phyloP scores from a whole-genome alignment of 345 rosid genomes.

The Salix koriyanagi region DNA sequence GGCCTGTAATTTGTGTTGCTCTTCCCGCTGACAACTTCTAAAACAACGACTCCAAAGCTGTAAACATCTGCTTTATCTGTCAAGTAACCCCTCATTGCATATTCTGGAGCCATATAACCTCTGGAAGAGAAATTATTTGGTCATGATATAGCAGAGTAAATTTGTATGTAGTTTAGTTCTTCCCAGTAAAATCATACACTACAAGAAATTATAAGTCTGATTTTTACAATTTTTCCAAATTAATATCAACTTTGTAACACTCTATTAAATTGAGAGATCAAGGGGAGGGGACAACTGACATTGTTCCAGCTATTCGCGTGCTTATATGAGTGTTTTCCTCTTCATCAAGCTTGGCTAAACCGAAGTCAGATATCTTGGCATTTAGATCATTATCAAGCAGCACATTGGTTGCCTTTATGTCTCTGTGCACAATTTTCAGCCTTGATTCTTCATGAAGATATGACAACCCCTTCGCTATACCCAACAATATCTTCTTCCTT shows the following conservation, averaged over 20 bases:
- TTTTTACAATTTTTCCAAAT: no score
- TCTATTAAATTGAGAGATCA: not conserved
- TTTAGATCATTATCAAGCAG: slow-evolving; percentile 53
- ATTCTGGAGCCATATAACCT: slow-evolving; percentile 98
- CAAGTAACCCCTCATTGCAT: slow-evolving; percentile 96
- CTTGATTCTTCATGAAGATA: slow-evolving; percentile 69
- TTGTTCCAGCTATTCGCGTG: slow-evolving; percentile 67
- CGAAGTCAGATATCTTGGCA: slow-evolving; percentile 70
- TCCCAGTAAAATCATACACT: no score
- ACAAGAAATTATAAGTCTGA: no score
- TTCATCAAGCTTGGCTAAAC: slow-evolving; percentile 69
- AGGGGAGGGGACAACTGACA: slow-evolving; percentile 30
- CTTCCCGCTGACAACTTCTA: slow-evolving; percentile 86
- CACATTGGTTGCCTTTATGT: slow-evolving; percentile 70
- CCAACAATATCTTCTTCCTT: slow-evolving; percentile 47
- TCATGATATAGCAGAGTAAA: not conserved
- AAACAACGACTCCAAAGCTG: slow-evolving; percentile 74
- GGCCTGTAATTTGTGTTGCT: slow-evolving; percentile 95
- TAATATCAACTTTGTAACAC: no score
- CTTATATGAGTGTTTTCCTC: slow-evolving; percentile 71
- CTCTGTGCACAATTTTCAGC: slow-evolving; percentile 67
- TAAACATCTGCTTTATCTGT: slow-evolving; percentile 91
- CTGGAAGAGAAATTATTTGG: slow-evolving; percentile 22
- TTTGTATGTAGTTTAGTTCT: no score
- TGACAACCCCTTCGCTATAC: slow-evolving; percentile 52